Base-by-base conservation (phyloP, 2,329 filamentous ascomycete species). In the Cordyceps javanica region DNA sequence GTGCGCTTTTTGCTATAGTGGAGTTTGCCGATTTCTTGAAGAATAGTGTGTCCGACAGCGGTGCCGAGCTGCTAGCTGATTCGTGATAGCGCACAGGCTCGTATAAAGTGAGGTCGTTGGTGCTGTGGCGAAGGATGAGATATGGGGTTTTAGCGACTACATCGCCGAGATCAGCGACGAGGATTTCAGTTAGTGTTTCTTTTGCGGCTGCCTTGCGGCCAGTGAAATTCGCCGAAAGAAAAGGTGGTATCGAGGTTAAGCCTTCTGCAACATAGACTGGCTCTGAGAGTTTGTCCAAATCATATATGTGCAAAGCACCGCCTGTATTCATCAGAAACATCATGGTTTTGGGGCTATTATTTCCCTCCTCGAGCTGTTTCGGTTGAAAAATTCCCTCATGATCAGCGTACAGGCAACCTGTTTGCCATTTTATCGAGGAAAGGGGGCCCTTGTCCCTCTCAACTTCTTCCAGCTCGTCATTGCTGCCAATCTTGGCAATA, bases 151-250 rank as follows among this genome's bases (percentile, higher is more conserved):
- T 85, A 23, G 80, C 79, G 10, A 83, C 84, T 5, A 78, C 73
- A 66, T 96, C 90, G 26, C 94, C 94, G 13, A 99, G 80, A 62
- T 97, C 88, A 34, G 91, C 87, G 6, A 97, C 82, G 8, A 96
- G 68, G 5, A 96, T 82, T 70, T 99, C 93, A 0, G 85, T 83
- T 8, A 99, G 71, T 0, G 77, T 80, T 64, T 94, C 91, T 64
- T 87, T 88, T 8, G 82, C 82, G 23, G 85, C 85, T 48, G 87
- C 86, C 65, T 90, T 84, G 63, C 89, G 83, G 1, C 82, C 76
- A 0, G 82, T 76, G 65, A 86, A 88, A 36, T 93, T 89, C 6
- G 83, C 74, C 1, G 88, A 89, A 26, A 97, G 75, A 10, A 89
- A 79, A 0, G 89, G 86, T 0, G 91, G 91, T 2, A 96, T 80